These are phyloP conservation scores for Kitagawia praeruptora DNA, from an alignment of 129 eudicot species.

Conservation along the genomic window DNA sequence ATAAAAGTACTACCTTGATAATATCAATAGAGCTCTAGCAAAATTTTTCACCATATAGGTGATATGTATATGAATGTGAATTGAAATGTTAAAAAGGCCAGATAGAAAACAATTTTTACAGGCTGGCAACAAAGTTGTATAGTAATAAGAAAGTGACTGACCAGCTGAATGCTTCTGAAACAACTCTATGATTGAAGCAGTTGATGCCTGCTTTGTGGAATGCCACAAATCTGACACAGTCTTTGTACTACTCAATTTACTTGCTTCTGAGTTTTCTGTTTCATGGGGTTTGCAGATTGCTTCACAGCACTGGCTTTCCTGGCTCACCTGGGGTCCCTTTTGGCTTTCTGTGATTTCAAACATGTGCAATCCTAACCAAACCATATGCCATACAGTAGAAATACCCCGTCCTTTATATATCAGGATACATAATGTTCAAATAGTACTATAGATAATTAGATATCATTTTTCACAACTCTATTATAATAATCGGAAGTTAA, in stretches of 20 bases:
- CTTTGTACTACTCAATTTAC: not conserved
- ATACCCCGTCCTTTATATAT: not conserved
- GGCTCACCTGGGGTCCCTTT: slow-evolving; percentile 1
- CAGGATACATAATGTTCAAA: no score
- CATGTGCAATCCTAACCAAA: not conserved
- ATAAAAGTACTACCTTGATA: no score
- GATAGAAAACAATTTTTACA: not conserved
- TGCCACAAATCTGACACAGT: not conserved
- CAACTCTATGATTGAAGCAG: not conserved
- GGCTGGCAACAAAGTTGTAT: not conserved
- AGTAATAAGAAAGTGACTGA: not conserved
- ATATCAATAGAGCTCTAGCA: not conserved
- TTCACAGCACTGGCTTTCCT: slow-evolving; percentile 3
- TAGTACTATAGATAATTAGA: no score
- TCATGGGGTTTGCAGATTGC: slow-evolving; percentile 1
- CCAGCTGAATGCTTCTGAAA: not conserved
- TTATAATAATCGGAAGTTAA: no score
- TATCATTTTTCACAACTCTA: not conserved
- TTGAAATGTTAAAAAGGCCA: not conserved
- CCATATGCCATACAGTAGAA: not conserved
- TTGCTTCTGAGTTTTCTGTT: not conserved
- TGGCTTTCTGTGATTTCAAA: not conserved
- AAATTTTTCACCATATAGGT: no score
- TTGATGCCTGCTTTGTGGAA: not conserved
- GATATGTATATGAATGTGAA: no score